phyloP scores from a whole-genome alignment of 129 eudicot genomes.

The Logfia minima region DNA sequence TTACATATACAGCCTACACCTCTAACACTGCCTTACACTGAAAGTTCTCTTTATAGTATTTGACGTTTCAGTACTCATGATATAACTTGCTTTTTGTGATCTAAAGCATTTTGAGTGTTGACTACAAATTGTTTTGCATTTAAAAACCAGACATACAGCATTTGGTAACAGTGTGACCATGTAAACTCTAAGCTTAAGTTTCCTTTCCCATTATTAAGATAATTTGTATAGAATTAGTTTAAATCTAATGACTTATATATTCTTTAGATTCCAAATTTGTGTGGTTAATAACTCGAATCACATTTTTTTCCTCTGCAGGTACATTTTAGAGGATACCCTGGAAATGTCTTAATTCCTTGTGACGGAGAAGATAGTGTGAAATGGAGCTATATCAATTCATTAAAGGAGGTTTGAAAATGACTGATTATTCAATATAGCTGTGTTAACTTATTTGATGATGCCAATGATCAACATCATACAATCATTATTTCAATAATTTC shows the following conservation, averaged over 20 bases:
- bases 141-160: neutral
- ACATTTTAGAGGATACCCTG: conserved; percentile 97
- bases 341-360: conserved; percentile 75
- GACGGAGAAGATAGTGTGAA: conserved; percentile 96
- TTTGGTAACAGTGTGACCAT: neutral
- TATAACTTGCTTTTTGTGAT: neutral
- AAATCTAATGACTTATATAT: neutral
- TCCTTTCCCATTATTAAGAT: neutral
- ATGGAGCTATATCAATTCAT: conserved; percentile 89
- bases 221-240: conserved; percentile 5
- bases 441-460: neutral
- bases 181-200: neutral
- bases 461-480: neutral
- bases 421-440: neutral
- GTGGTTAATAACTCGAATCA: conserved; percentile 18
- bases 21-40: neutral
- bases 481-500: neutral
- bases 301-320: conserved; percentile 51
- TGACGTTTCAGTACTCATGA: neutral
- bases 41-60: neutral
- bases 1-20: neutral
- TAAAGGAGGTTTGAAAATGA: conserved; percentile 78
- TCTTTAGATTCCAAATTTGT: neutral
- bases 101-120: neutral
- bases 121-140: neutral